Percentiles rank a stretch among this genome's conserved stretches.
These are phyloP conservation scores for Penicillium fimorum DNA, from an alignment of 495 filamentous ascomycete genomes.

Conservation along the genomic window DNA sequence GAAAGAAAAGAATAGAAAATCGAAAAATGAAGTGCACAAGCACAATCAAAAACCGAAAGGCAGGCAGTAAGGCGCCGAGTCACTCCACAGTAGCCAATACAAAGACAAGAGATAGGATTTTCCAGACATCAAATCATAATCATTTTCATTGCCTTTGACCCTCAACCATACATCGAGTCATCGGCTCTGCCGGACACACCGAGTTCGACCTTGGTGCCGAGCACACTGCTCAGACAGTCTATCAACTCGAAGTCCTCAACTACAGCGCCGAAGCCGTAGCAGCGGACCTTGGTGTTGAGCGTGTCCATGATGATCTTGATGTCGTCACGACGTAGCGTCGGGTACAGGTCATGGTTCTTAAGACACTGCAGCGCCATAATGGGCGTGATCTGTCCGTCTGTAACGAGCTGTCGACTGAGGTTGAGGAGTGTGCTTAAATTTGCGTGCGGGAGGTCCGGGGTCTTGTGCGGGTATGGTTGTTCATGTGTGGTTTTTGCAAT, in stretches of 20 bases:
- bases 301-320: conserved; percentile 70
- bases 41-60: background rate
- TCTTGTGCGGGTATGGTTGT: conserved; percentile 43
- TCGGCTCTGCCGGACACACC: conserved; percentile 31
- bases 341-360: conserved; percentile 65
- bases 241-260: conserved; percentile 86
- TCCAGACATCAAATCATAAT: conserved; percentile 15
- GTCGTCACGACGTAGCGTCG: conserved; percentile 63
- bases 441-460: conserved; percentile 58
- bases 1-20: background rate
- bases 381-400: conserved; percentile 94
- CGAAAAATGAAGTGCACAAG: background rate
- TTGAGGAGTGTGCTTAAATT: conserved; percentile 80
- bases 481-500: conserved; percentile 43
- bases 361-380: conserved; percentile 92
- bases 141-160: conserved; percentile 2
- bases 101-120: background rate
- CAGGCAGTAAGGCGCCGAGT: conserved; percentile 1
- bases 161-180: conserved; percentile 42
- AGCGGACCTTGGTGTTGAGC: conserved; percentile 76
- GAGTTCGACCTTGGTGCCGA: conserved; percentile 61
- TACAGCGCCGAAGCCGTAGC: conserved; percentile 77
- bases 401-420: conserved; percentile 76
- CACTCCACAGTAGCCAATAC: conserved; percentile 4
- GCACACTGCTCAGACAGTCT: conserved; percentile 75